phyloP scores from a whole-genome alignment of 768 basidiomycete species.

The Thelephora aurantiotincta region DNA sequence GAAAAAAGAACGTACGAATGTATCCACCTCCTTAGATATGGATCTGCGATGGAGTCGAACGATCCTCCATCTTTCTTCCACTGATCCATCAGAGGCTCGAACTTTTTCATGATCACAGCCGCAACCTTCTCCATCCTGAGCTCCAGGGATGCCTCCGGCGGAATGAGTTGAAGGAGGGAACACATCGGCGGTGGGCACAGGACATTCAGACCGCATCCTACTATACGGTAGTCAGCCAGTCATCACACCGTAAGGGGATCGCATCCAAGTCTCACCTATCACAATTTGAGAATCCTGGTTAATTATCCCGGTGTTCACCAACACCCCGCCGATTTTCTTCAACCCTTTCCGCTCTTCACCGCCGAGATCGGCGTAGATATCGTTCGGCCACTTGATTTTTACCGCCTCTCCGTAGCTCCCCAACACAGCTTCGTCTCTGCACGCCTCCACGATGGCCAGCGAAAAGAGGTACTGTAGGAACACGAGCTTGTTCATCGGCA shows the following conservation, averaged over 20 bases:
- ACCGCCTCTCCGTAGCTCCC: slow-evolving; percentile 39
- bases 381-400: slow-evolving; percentile 94
- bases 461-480: slow-evolving; percentile 91
- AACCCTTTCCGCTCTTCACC: slow-evolving; percentile 24
- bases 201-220: slow-evolving; percentile 86
- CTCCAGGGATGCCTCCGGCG: slow-evolving; percentile 14
- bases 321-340: slow-evolving; percentile 82
- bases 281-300: slow-evolving; percentile 62
- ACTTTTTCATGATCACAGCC: slow-evolving; percentile 60
- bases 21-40: slow-evolving; percentile 75
- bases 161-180: slow-evolving; percentile 61
- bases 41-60: slow-evolving; percentile 70
- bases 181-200: slow-evolving; percentile 70
- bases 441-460: slow-evolving; percentile 80
- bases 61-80: slow-evolving; percentile 56
- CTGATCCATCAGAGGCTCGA: slow-evolving; percentile 63
- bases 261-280: slow-evolving; percentile 41
- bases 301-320: slow-evolving; percentile 81
- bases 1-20: slow-evolving; percentile 61
- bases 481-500: slow-evolving; percentile 59
- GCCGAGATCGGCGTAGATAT: slow-evolving; percentile 64
- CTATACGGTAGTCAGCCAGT: not conserved
- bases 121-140: slow-evolving; percentile 64
- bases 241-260: not conserved
- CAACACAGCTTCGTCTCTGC: slow-evolving; percentile 43